Base-by-base conservation (phyloP, 306 rosid species). In the Delonix regia region DNA sequence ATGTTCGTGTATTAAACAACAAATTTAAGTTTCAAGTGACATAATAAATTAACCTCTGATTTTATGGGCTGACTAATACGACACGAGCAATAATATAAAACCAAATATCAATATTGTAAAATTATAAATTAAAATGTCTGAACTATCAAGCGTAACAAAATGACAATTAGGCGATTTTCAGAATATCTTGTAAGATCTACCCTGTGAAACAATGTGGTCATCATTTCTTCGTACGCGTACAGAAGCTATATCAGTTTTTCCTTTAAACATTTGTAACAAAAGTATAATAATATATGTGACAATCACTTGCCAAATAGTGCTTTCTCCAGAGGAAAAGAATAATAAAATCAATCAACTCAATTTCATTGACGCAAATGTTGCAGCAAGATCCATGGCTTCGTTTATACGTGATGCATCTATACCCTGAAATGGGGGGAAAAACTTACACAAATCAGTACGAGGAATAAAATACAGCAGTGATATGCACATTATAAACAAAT, bases 371-470 rank as follows among this genome's bases (percentile, higher is more conserved):
- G 98, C 98, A 80, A 95, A 90, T 24, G 81, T 62, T 39, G 86
- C 75, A 5, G 98, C 99, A 63, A 93, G 86, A 61, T 85, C 86
- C 56, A 95, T 86, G 4, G 97, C 97, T 86, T 93, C 99, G 2
- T 85, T 81, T 71, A 95, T 66, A 0, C 63, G 87, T 18, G 96
- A 85, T 47, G 97, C 97, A 74, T 95, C 96, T 10, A 90, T 91
- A 62, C 99, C 99, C 99, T 95, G 98, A 22, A 82, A 83, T 24
- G 7, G 3, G 22, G 19, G 15, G n/a, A n/a, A 44, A 18, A n/a
- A 22, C 10, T 34, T 53, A 44, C 53, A 62, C 19, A 45, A 59
- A 55, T 87, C 51, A 83, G 67, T 1, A 27, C 7, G 61, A 45
- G 10, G n/a, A n/a, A n/a, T 9, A 11, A 67, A 73, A 56, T 14